These are phyloP conservation scores for Plenodomus tracheiphilus DNA, from an alignment of 2,329 filamentous ascomycete species.

Conservation along the genomic window DNA sequence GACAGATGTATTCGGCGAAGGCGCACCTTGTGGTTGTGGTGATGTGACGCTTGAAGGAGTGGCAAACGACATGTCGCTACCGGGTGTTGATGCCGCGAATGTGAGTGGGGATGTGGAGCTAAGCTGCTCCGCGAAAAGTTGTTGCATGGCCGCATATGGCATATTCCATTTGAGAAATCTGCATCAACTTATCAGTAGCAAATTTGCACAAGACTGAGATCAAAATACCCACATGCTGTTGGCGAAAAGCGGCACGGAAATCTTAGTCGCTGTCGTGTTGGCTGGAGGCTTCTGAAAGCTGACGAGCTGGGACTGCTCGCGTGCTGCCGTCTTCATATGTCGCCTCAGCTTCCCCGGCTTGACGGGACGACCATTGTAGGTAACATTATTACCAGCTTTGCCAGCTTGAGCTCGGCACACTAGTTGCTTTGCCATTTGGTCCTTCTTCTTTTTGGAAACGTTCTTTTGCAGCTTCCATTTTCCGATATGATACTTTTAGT, in stretches of 20 bases:
- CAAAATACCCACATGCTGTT: too few species aligned
- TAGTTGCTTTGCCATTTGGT: constrained; percentile 11
- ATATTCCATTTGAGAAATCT: constrained; percentile 36
- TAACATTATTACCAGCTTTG: too few species aligned
- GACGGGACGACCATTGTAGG: constrained; percentile 28
- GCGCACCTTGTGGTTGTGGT: too few species aligned
- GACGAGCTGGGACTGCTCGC: constrained; percentile 8
- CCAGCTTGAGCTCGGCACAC: constrained; percentile 6
- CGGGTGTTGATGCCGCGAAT: too few species aligned
- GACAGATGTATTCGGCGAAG: constrained; percentile 9
- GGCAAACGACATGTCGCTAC: too few species aligned
- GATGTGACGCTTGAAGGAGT: too few species aligned
- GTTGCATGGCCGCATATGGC: constrained; percentile 20
- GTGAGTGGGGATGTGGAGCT: constrained; percentile 11
- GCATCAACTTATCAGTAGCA: too few species aligned
- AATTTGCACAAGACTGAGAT: too few species aligned
- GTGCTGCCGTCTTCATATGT: constrained; percentile 20
- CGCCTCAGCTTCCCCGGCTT: constrained; percentile 31
- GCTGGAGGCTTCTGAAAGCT: too few species aligned
- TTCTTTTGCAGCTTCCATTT: constrained; percentile 39
- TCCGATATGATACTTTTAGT: constrained; percentile 41
- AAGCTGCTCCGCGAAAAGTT: constrained; percentile 1
- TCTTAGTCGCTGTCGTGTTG: too few species aligned
- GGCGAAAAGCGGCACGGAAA: too few species aligned
- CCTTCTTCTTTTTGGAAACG: constrained; percentile 24